Base-by-base conservation (phyloP, 768 basidiomycete species). In the Botryobasidium botryosum region DNA sequence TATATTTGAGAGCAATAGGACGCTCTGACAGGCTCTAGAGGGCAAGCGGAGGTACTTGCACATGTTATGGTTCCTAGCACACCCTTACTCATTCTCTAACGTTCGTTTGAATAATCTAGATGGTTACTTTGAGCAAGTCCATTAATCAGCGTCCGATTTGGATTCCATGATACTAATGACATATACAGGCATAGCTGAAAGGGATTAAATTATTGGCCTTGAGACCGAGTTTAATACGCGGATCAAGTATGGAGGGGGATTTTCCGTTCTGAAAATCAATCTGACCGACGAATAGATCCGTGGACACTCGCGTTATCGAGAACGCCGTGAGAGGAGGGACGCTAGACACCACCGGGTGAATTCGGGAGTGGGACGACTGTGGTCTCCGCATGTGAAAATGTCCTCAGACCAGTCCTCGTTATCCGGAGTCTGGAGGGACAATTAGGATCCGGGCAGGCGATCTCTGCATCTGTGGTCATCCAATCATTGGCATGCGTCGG, bases 1-100 rank as follows among this genome's bases (percentile, higher is more conserved):
- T 92, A 87, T 57, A 86, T 87, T 13, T 97, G 91, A 92, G 91
- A 97, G 61, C 92, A 96, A 60, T 97, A 96, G 58, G 80, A 96
- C 59, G 66, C 87, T 1, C 59, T 67, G 3, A 83, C 74, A 13
- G 91, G 91, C n/a, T n/a, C n/a, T n/a, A 15, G 72, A 86, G 57
- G 91, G 91, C 2, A 69, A 69, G 57, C 63, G 91, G 65, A 92
- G 86, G 84, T 81, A 49, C n/a, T 67, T 53, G 4, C 18, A 18
- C 31, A 18, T 17, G 28, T 44, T 33, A 15, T n/a, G 29, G 46
- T 23, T n/a, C 49, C 46, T 31, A 28, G 35, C 37, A 42, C 17
- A 5, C 40, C 41, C 27, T 21, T 51, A 12, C n/a, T 29, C 40
- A 6, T 43, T 39, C 31, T 23, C 55, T 28, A 50, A 43, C 37